phyloP scores from a whole-genome alignment of 768 basidiomycete species.

The Boletus rubescentipes region DNA sequence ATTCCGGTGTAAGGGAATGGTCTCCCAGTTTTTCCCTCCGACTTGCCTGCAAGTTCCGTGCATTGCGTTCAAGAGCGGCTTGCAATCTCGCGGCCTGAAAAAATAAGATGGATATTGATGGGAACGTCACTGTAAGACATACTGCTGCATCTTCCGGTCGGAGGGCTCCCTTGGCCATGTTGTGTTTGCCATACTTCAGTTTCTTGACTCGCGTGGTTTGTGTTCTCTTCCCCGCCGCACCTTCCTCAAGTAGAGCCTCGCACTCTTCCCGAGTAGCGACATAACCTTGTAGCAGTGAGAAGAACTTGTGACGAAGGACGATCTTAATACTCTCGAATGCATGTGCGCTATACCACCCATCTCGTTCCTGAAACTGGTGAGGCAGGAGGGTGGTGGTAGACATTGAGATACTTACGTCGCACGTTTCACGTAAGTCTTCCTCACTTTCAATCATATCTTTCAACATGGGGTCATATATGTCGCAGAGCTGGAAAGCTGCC shows the following conservation, averaged over 20 bases:
- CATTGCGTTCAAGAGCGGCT: slow-evolving; percentile 55
- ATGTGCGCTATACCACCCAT: slow-evolving; percentile 85
- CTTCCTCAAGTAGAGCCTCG: slow-evolving; percentile 52
- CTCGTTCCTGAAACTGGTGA: slow-evolving; percentile 55
- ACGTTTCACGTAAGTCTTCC: slow-evolving; percentile 64
- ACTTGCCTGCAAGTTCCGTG: slow-evolving; percentile 29
- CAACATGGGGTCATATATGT: slow-evolving; percentile 85
- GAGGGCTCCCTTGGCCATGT: slow-evolving; percentile 86
- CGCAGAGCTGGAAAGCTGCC: slow-evolving; percentile 92
- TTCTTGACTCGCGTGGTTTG: slow-evolving; percentile 48
- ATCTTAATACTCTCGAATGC: slow-evolving; percentile 82
- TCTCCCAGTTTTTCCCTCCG: slow-evolving; percentile 25
- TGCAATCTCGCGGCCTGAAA: slow-evolving; percentile 65
- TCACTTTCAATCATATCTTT: slow-evolving; percentile 76
- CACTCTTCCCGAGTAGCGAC: slow-evolving; percentile 74
- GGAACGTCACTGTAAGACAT: slow-evolving; percentile 25
- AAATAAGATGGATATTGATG: background rate
- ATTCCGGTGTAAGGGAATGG: slow-evolving; percentile 22
- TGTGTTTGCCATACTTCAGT: slow-evolving; percentile 70
- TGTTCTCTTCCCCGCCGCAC: slow-evolving; percentile 27
- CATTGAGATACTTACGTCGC: slow-evolving; percentile 56
- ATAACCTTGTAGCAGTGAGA: slow-evolving; percentile 71
- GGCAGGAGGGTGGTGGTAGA: background rate
- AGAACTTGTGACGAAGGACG: slow-evolving; percentile 83
- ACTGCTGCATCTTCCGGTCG: slow-evolving; percentile 84